Percentiles rank a stretch among this genome's conserved stretches.
Conservation (phyloP, 805 yeast genomes). For the Diddensiella santjacobensis region DNA sequence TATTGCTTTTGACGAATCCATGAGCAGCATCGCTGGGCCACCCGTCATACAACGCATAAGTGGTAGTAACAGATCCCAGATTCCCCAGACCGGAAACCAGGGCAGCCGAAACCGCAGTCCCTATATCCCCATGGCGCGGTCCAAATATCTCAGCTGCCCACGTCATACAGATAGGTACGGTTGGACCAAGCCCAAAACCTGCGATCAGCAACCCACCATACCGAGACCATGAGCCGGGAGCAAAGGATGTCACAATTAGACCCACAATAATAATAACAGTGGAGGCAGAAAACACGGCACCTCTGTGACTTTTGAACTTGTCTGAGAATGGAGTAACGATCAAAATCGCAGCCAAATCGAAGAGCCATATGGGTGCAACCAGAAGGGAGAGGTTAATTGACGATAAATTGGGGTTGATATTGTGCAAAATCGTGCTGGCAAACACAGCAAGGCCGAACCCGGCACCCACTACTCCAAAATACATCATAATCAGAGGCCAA, state of each 20-base stretch:
- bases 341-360: slow-evolving; percentile 72
- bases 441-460: slow-evolving; percentile 83
- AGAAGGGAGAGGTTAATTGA: slow-evolving; percentile 69
- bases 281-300: slow-evolving; percentile 58
- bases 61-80: slow-evolving; percentile 78
- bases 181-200: slow-evolving; percentile 87
- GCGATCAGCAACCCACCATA: slow-evolving; percentile 78
- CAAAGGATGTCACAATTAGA: slow-evolving; percentile 70
- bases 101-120: slow-evolving; percentile 79
- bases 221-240: slow-evolving; percentile 66
- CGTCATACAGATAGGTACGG: slow-evolving; percentile 85
- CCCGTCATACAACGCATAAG: slow-evolving; percentile 80
- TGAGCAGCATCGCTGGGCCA: slow-evolving; percentile 76
- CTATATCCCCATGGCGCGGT: slow-evolving; percentile 73
- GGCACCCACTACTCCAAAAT: slow-evolving; percentile 90
- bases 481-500: slow-evolving; percentile 83
- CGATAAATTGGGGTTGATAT: slow-evolving; percentile 57
- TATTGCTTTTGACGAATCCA: slow-evolving; percentile 64
- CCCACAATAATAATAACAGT: slow-evolving; percentile 70
- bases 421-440: slow-evolving; percentile 71
- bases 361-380: slow-evolving; percentile 88
- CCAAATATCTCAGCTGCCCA: slow-evolving; percentile 75
- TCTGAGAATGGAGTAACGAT: slow-evolving; percentile 79
- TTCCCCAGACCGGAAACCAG: slow-evolving; percentile 83
- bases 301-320: slow-evolving; percentile 54